Conservation (phyloP, 345 rosid species). For the Hibiscus mutabilis region DNA sequence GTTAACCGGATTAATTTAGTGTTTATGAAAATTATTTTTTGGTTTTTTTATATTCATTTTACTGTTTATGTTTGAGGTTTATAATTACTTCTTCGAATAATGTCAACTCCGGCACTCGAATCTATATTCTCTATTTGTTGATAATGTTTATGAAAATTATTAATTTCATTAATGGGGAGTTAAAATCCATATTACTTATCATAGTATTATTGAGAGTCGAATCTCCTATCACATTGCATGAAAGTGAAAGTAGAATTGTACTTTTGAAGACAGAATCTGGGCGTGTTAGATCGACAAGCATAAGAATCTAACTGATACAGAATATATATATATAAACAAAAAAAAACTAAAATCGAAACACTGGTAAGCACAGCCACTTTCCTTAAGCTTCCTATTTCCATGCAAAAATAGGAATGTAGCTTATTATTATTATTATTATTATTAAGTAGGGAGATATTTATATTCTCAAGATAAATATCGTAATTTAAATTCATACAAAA, state of each 20-base stretch:
- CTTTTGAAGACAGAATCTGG: conserved; percentile 7
- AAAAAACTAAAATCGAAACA: background rate
- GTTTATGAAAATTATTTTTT: no score
- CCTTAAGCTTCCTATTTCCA: background rate
- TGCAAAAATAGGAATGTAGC: background rate
- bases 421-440: no score
- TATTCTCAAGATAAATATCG: no score
- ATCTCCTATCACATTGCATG: background rate
- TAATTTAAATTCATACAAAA: no score
- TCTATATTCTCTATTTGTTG: no score
- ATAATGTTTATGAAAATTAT: background rate
- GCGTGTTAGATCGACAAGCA: background rate
- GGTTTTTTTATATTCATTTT: no score
- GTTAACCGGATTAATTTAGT: no score
- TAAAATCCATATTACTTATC: background rate
- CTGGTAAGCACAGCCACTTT: background rate
- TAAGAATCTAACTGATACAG: background rate
- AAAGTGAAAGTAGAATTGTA: conserved; percentile 2
- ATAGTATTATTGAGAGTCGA: background rate
- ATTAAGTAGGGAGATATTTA: no score
- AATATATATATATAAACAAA: background rate
- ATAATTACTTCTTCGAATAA: no score
- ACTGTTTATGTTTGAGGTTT: no score
- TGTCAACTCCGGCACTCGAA: no score
- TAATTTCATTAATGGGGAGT: background rate